Base-by-base conservation (phyloP, 495 filamentous ascomycete genomes). In the Copromyces sp. region DNA sequence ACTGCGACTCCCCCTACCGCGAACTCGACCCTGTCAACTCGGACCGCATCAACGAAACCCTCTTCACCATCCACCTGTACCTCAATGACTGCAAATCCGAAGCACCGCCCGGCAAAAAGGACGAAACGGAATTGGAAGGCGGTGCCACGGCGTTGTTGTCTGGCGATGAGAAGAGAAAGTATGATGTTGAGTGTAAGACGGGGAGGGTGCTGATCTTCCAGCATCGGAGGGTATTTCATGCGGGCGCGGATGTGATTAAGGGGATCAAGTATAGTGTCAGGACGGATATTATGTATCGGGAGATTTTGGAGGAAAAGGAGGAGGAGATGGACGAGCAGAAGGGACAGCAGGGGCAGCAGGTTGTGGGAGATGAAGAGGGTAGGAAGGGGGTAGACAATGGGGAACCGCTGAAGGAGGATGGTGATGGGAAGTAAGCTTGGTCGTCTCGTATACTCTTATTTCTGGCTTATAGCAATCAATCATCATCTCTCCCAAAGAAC, bases 51-150 rank as follows among this genome's bases (percentile, higher is more conserved):
- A 70, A 79, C 11, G 69, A 93, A 78, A 92, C 93, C 3, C 86
- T 89, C 70, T 91, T 89, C 75, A 97, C 94, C 0, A 80, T 97
- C 37, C 94, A 98, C 72, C 80, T 97, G 17, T 98, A 97, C 79
- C 85, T 98, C 69, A 94, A 92, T 78, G 83, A 85, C 71, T 84
- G 81, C 68, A 77, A 80, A 73, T 79, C 81, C 17, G 82, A 80
- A 71, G 80, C 68, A 17, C 53, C 53, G 0, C 70, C 61, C 5
- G 72, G 74, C n/a, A 45, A 39, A 7, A 76, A 68, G 37, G 75
- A 76, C 11, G 69, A 74, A 40, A 80, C 74, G 32, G 84, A 84
- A 40, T 78, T 91, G 14, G 77, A 83, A 1, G 91, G 90, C 4
- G 91, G 91, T 32, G 85, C 91, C 1, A 92, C 90, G 12, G 87